Percentiles rank a stretch among this genome's conserved stretches.
These are phyloP conservation scores for Prosopis cineraria DNA, from an alignment of 306 rosid genomes.

Conservation along the genomic window DNA sequence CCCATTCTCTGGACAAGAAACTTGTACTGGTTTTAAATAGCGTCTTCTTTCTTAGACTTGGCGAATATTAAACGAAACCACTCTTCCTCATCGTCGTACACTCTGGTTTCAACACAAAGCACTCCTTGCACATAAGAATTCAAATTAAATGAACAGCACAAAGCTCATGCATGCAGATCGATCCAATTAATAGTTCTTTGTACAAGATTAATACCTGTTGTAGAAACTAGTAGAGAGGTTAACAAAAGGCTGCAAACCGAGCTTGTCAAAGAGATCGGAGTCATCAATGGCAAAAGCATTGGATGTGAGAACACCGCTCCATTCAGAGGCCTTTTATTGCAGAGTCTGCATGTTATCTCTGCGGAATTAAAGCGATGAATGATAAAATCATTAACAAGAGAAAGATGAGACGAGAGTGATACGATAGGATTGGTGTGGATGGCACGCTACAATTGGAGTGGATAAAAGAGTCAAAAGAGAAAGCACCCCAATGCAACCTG, in stretches of 20 bases:
- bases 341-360: conserved; percentile 70
- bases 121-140: too few relatives aligned
- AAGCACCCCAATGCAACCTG: neutral
- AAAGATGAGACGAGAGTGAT: neutral
- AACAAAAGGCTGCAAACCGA: conserved; percentile 73
- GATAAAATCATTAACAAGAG: too few relatives aligned
- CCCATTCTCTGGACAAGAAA: conserved; percentile 83
- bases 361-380: too few relatives aligned
- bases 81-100: conserved; percentile 73
- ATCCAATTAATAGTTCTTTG: too few relatives aligned
- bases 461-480: neutral
- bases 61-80: conserved; percentile 84
- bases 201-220: conserved; percentile 48
- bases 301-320: conserved; percentile 65
- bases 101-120: conserved; percentile 43
- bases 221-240: conserved; percentile 85
- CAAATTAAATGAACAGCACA: too few relatives aligned
- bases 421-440: conserved; percentile 46
- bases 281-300: conserved; percentile 77
- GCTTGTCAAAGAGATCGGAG: conserved; percentile 60
- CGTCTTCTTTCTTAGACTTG: conserved; percentile 64
- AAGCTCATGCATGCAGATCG: neutral
- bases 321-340: conserved; percentile 77
- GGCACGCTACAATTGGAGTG: conserved; percentile 17
- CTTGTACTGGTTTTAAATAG: conserved; percentile 86